Evolutionary conservation across 2,329 filamentous ascomycete genomes (phyloP).

Genomic region (Penicillium sp.): DNA sequence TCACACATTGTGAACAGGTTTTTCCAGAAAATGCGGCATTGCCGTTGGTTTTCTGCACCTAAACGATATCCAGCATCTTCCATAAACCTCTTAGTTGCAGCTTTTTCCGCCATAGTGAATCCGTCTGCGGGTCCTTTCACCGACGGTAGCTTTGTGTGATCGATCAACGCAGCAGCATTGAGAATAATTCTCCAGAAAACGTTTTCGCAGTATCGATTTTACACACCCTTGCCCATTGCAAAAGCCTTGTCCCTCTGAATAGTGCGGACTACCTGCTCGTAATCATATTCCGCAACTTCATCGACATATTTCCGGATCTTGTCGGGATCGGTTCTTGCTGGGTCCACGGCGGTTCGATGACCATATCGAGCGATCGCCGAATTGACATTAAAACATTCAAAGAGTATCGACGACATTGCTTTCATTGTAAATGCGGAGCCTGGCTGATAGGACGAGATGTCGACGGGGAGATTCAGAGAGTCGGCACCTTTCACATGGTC

Average conservation of each 20-base stretch:
- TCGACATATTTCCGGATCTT: conserved; percentile 8
- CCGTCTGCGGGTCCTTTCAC: conserved; percentile 16
- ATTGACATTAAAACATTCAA: conserved; percentile 1
- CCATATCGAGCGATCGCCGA: conserved; percentile 2
- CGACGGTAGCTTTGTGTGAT: conserved; percentile 11
- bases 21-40: conserved; percentile 19
- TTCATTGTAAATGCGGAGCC: conserved; percentile 3
- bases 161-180: conserved; percentile 14
- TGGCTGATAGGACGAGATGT: background rate
- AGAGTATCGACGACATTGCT: background rate
- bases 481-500: background rate
- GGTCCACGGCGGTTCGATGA: background rate
- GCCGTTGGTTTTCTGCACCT: conserved; percentile 13
- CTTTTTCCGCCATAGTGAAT: conserved; percentile 21
- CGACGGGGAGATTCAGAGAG: background rate
- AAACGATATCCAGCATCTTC: conserved; percentile 12
- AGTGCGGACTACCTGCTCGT: conserved; percentile 1
- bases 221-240: background rate
- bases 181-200: conserved; percentile 16
- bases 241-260: conserved; percentile 11
- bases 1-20: conserved; percentile 17
- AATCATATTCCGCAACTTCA: conserved; percentile 4
- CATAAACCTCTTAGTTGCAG: conserved; percentile 17
- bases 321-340: background rate
- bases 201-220: conserved; percentile 16